Conservation (phyloP, 1,139 yeast genomes). For the Debaryomycetaceae sp. region DNA sequence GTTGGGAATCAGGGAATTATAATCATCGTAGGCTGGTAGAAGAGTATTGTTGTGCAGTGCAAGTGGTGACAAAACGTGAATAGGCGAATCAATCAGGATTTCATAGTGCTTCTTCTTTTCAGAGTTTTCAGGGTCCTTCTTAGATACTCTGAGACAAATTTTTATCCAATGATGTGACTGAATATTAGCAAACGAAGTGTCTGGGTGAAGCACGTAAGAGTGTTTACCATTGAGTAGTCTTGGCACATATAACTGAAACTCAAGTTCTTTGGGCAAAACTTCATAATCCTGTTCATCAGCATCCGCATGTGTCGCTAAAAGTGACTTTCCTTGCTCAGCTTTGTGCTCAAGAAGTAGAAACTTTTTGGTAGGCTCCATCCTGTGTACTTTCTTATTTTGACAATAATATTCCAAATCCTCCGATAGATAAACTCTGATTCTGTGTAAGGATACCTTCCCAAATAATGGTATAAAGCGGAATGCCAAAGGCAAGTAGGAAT, state of each 20-base stretch:
- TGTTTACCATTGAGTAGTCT: conserved; percentile 48
- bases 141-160: conserved; percentile 74
- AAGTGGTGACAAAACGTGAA: conserved; percentile 62
- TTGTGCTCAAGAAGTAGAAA: conserved; percentile 75
- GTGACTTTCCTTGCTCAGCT: conserved; percentile 52
- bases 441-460: conserved; percentile 82
- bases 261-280: conserved; percentile 60
- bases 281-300: conserved; percentile 18
- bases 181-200: conserved; percentile 72
- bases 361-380: conserved; percentile 86
- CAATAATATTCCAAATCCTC: conserved; percentile 91
- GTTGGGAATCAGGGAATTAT: conserved; percentile 10
- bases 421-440: conserved; percentile 79
- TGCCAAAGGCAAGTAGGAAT: conserved; percentile 79
- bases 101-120: conserved; percentile 81
- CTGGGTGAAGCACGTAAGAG: conserved; percentile 60
- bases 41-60: conserved; percentile 76
- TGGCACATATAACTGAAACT: conserved; percentile 81
- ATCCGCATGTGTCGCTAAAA: conserved; percentile 26
- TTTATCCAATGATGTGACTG: conserved; percentile 94
- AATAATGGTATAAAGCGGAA: conserved; percentile 75
- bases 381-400: conserved; percentile 77
- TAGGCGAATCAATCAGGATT: conserved; percentile 87
- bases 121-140: conserved; percentile 51
- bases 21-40: conserved; percentile 50